Conservation (phyloP, 306 rosid species). For the Cicer arietinum region DNA sequence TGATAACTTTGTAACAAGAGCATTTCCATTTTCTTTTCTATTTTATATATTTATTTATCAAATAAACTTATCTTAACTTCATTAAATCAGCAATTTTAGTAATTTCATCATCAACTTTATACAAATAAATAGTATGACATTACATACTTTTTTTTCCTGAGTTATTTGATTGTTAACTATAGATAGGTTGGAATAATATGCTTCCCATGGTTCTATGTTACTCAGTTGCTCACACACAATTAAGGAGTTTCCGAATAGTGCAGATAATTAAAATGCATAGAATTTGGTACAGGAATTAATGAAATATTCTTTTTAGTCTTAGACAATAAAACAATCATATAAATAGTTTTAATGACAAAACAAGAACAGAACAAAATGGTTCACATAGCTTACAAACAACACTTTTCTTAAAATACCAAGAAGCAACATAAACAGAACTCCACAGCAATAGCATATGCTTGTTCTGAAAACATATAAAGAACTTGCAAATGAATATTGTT, state of each 20-base stretch:
- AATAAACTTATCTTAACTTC: background rate
- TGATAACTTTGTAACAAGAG: no score
- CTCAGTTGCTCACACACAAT: background rate
- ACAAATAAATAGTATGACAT: background rate
- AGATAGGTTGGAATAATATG: background rate
- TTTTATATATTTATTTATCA: no score
- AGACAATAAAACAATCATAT: conserved; percentile 32
- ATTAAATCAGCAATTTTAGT: background rate
- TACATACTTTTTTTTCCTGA: background rate
- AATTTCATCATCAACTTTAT: conserved; percentile 12
- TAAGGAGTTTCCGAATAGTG: background rate
- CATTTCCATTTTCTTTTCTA: no score
- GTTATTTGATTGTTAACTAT: background rate
- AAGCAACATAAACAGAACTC: conserved; percentile 33
- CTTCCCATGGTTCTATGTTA: background rate
- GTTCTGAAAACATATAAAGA: conserved; percentile 20
- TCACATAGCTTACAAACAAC: conserved; percentile 32
- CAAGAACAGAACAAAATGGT: conserved; percentile 28
- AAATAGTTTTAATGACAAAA: conserved; percentile 33
- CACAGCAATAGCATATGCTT: conserved; percentile 13
- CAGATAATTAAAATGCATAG: conserved; percentile 5
- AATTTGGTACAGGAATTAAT: conserved; percentile 13
- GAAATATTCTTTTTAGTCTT: conserved; percentile 28
- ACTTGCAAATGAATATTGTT: background rate
- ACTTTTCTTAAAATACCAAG: conserved; percentile 31